Evolutionary conservation across 805 yeast genomes (phyloP).

Genomic region (Metschnikowia bowlesiae): DNA sequence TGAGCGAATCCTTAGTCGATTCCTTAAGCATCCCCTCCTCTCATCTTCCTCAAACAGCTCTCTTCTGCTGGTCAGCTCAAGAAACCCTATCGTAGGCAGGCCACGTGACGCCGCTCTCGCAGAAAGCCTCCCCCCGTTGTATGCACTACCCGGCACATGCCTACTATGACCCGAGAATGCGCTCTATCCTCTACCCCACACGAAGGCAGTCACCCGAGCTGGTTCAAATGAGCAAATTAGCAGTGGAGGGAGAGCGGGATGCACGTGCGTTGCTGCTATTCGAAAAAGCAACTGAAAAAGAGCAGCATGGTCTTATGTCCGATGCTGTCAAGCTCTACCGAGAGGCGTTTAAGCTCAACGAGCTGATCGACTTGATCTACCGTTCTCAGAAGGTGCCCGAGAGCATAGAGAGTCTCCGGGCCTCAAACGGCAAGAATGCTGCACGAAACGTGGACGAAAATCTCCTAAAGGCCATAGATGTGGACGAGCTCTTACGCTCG

Average conservation of each 20-base stretch:
- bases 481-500: constrained; percentile 34
- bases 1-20: too few species aligned
- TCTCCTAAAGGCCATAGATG: constrained; percentile 37
- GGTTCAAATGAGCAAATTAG: background rate
- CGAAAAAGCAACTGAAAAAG: constrained; percentile 68
- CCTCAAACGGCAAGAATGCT: constrained; percentile 27
- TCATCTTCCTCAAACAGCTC: too few species aligned
- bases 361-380: constrained; percentile 63
- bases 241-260: background rate
- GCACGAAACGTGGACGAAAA: constrained; percentile 32
- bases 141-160: background rate
- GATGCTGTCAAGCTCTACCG: constrained; percentile 76
- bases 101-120: too few species aligned
- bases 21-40: too few species aligned
- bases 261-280: constrained; percentile 56
- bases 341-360: constrained; percentile 57
- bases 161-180: background rate
- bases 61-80: too few species aligned
- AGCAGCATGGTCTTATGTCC: constrained; percentile 68
- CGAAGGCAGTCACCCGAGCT: background rate
- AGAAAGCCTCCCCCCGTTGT: too few species aligned
- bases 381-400: constrained; percentile 50
- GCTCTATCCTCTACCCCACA: background rate
- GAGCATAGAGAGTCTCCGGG: constrained; percentile 21
- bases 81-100: too few species aligned